phyloP scores from a whole-genome alignment of 805 yeast species.

The Tetrapisispora pingtungensis region DNA sequence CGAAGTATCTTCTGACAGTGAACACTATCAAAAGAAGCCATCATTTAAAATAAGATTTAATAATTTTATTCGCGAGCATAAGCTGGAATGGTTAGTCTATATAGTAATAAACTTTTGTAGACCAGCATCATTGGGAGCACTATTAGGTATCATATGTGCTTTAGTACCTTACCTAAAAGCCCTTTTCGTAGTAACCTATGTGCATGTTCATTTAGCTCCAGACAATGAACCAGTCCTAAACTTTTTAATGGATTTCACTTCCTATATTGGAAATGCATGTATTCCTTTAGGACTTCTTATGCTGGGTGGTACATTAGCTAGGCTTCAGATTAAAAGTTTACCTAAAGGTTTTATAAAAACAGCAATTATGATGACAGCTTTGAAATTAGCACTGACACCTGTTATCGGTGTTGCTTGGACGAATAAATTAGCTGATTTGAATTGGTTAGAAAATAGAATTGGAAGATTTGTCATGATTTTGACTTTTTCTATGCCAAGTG shows the following conservation, averaged over 20 bases:
- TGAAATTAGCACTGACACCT: constrained; percentile 62
- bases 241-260: constrained; percentile 70
- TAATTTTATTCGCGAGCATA: constrained; percentile 20
- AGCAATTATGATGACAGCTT: constrained; percentile 43
- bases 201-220: constrained; percentile 63
- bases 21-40: constrained; percentile 1
- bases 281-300: constrained; percentile 80
- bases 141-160: constrained; percentile 53
- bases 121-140: constrained; percentile 66
- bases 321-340: constrained; percentile 49
- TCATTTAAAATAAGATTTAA: constrained; percentile 11
- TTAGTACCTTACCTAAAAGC: constrained; percentile 86
- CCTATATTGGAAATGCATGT: constrained; percentile 75
- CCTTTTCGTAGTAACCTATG: constrained; percentile 44
- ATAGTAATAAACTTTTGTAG: constrained; percentile 44
- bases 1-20: background rate
- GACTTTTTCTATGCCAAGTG: constrained; percentile 74
- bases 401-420: constrained; percentile 64
- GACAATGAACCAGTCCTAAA: constrained; percentile 76
- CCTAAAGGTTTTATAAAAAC: constrained; percentile 57
- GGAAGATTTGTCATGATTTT: constrained; percentile 65
- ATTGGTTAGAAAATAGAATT: constrained; percentile 52
- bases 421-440: constrained; percentile 48
- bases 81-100: constrained; percentile 29
- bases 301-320: constrained; percentile 80